Evolutionary conservation across 305 asterid genomes (phyloP).

Genomic region (Solanum hybrid): DNA sequence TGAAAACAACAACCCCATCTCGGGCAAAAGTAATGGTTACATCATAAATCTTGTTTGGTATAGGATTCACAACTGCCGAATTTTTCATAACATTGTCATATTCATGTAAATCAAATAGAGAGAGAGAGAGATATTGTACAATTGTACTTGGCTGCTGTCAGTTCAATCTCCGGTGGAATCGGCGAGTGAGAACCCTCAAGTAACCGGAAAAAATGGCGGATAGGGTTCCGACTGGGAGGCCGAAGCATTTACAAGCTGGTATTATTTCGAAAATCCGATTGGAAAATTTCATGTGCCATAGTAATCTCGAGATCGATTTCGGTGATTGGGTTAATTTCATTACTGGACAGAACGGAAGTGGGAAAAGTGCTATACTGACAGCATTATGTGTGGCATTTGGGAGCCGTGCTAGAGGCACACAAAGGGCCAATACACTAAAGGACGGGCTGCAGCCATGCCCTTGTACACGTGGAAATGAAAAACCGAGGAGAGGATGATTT

Average conservation of each 20-base stretch:
- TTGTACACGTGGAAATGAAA: slow-evolving; percentile 76
- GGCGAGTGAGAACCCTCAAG: neutral
- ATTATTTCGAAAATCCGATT: slow-evolving; percentile 61
- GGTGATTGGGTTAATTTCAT: slow-evolving; percentile 74
- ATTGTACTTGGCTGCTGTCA: neutral
- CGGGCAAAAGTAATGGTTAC: no score
- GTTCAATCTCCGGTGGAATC: neutral
- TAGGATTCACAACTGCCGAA: no score
- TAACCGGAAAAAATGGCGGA: neutral
- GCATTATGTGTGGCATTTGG: slow-evolving; percentile 91
- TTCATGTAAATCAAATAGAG: no score
- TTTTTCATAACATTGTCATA: no score
- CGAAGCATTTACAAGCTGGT: slow-evolving; percentile 43
- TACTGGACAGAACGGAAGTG: slow-evolving; percentile 96
- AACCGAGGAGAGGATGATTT: slow-evolving; percentile 91
- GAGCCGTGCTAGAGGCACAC: slow-evolving; percentile 86
- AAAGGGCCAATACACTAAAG: slow-evolving; percentile 70
- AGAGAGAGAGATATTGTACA: neutral
- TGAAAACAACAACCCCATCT: no score
- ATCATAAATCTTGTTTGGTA: no score
- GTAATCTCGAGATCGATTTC: slow-evolving; percentile 63
- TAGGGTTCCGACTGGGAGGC: neutral
- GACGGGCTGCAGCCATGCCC: slow-evolving; percentile 91
- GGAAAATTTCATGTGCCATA: slow-evolving; percentile 90
- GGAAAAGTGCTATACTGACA: slow-evolving; percentile 87